A percentile compares a stretch with the other conserved stretches of the same genome.
Conservation (phyloP, 805 yeast species). For the Saturnispora bothae region DNA sequence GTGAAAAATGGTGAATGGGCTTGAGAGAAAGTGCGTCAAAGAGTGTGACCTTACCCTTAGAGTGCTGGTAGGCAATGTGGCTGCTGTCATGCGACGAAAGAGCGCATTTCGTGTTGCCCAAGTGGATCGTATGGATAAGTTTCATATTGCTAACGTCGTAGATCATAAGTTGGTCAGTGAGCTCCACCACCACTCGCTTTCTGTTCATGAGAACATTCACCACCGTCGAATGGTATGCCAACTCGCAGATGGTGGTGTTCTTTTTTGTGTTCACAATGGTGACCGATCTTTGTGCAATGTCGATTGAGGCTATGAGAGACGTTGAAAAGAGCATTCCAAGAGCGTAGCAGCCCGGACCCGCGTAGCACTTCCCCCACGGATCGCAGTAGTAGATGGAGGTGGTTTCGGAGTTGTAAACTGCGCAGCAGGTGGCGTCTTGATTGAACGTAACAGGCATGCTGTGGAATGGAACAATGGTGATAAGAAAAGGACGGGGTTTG, state of each 20-base stretch:
- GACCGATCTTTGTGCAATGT: constrained; percentile 68
- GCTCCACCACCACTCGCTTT: constrained; percentile 65
- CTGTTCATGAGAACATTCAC: constrained; percentile 70
- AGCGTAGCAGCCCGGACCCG: constrained; percentile 37
- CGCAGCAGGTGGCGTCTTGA: constrained; percentile 79
- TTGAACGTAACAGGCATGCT: constrained; percentile 43
- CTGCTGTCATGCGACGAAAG: constrained; percentile 35
- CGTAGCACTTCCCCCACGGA: constrained; percentile 70
- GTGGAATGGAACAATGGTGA: too few species aligned
- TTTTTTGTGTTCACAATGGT: constrained; percentile 78
- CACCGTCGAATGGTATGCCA: constrained; percentile 73
- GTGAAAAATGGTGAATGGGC: constrained; percentile 74
- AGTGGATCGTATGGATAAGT: constrained; percentile 58
- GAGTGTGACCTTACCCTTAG: constrained; percentile 61
- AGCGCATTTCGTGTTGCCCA: constrained; percentile 27
- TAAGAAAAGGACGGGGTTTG: too few species aligned
- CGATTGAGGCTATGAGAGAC: constrained; percentile 67
- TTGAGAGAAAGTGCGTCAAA: constrained; percentile 67
- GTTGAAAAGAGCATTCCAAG: constrained; percentile 90
- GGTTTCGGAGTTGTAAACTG: constrained; percentile 55
- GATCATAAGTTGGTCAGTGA: constrained; percentile 72
- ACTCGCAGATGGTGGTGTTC: constrained; percentile 67
- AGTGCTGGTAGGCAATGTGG: constrained; percentile 46
- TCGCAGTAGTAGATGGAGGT: constrained; percentile 78
- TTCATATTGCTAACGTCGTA: constrained; percentile 90